Evolutionary conservation across 169 alveolate species (phyloP), one percentile per base, ranked within the genome.

Genomic region (Hepatocystis sp.): DNA sequence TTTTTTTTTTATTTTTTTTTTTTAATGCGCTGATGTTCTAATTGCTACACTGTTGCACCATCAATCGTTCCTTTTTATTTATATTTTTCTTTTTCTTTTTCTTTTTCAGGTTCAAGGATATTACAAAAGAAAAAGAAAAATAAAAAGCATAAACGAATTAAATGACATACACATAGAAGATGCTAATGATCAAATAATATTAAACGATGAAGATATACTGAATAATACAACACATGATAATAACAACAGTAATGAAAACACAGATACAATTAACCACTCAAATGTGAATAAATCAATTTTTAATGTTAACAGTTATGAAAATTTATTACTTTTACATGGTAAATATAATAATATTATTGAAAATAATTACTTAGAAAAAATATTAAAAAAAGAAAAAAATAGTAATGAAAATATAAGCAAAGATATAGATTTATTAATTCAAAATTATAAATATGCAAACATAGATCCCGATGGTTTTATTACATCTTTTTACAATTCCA

Each of bases 61-160:
- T n/a, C n/a, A n/a, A n/a, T n/a, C n/a, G n/a, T 52, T 52, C 25
- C 1, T 0, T 23, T 53, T 11, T 4, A 19, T 21, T 0, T 15
- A 2, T 46, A 3, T 13, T 46, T 46, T 46, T 13, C 15, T 2
- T 10, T 40, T 11, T 10, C 8, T 17, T 34, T 34, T 51, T 40
- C n/a, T 21, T 15, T 10, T 39, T 17, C 55, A 76, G 88, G 56
- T 76, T 36, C 88, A 58, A 46, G 88, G 88, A 10, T 76, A 76
- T 36, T 76, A 76, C 39, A 76, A 76, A 13, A 52, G 67, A 32
- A 67, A 67, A 17, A 67, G 66, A 67, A 67, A 76, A 58, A 52
- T 76, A 42, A 76, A 19, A 32, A 56, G 34, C 19, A 21, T 46
- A 8, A 21, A 58, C 13, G 88, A 76, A 0, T 34, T 76, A 7